Evolutionary conservation across 495 filamentous ascomycete species (phyloP).

Genomic region (Extremus antarcticus): DNA sequence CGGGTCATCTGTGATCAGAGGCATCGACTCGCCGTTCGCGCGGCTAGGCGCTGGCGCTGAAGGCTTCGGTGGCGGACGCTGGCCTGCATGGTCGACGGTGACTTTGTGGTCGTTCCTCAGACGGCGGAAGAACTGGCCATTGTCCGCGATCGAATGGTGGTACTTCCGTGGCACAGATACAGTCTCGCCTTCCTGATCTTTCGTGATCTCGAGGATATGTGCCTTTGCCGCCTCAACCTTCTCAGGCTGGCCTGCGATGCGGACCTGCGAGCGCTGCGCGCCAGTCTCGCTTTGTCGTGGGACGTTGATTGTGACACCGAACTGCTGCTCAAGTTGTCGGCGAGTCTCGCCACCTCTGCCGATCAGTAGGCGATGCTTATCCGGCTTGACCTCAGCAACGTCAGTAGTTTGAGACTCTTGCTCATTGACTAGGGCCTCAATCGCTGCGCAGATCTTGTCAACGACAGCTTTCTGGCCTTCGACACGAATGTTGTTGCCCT

Average conservation of each 20-base stretch:
- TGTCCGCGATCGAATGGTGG: conserved; percentile 77
- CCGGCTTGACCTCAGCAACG: conserved; percentile 64
- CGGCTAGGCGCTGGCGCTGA: conserved; percentile 33
- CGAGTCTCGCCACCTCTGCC: conserved; percentile 82
- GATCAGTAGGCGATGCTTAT: conserved; percentile 85
- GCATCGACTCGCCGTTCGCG: conserved; percentile 52
- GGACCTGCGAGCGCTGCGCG: conserved; percentile 56
- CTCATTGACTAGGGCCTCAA: conserved; percentile 66
- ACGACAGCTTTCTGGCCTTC: conserved; percentile 75
- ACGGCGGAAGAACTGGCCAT: conserved; percentile 82
- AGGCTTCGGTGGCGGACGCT: conserved; percentile 58
- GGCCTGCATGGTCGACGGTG: conserved; percentile 78
- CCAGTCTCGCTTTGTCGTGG: conserved; percentile 64
- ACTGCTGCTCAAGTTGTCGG: conserved; percentile 75
- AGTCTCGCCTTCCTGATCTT: conserved; percentile 80
- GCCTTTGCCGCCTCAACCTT: conserved; percentile 77
- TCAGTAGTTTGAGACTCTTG: conserved; percentile 67
- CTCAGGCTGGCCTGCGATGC: conserved; percentile 64
- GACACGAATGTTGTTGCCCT: conserved; percentile 74
- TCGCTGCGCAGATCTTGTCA: conserved; percentile 74
- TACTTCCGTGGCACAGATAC: conserved; percentile 66
- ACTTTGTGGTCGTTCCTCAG: conserved; percentile 74
- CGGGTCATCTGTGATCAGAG: conserved; percentile 80
- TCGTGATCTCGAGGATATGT: conserved; percentile 66
- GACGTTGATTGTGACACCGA: conserved; percentile 81